A percentile compares a stretch with the other conserved stretches of the same genome.
Evolutionary conservation across 2,329 filamentous ascomycete genomes (phyloP).

Genomic region (Penicillium hesseltinei): DNA sequence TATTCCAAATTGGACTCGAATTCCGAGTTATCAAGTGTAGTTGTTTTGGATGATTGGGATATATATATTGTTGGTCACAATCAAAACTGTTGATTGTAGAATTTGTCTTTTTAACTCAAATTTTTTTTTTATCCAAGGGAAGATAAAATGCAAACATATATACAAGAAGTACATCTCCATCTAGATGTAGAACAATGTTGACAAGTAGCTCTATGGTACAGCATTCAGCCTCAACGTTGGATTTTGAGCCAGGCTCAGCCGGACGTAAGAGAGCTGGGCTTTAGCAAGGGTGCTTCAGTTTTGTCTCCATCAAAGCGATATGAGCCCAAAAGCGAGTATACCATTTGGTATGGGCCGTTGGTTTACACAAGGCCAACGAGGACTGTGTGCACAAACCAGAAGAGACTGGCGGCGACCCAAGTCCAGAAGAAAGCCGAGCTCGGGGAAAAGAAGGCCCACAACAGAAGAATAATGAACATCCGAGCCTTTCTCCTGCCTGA

Average conservation of each 20-base stretch:
- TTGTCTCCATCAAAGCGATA: not conserved
- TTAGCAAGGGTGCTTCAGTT: not conserved
- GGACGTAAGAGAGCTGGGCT: not conserved
- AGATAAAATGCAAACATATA: not conserved
- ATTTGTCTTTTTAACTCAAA: too few relatives aligned
- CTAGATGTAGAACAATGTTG: not conserved
- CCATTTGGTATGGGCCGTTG: not conserved
- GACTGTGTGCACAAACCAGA: not conserved
- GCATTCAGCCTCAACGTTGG: not conserved
- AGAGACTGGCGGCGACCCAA: not conserved
- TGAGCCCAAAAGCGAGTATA: not conserved
- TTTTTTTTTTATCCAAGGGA: too few relatives aligned
- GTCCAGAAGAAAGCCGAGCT: not conserved
- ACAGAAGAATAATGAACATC: not conserved
- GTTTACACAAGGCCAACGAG: not conserved
- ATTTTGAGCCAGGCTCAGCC: not conserved
- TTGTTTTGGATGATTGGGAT: not conserved
- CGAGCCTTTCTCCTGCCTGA: too few relatives aligned
- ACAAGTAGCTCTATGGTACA: not conserved
- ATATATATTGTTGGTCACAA: not conserved
- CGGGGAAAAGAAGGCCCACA: not conserved
- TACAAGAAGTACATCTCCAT: not conserved
- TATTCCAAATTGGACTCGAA: not conserved
- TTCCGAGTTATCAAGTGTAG: not conserved
- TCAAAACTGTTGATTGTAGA: too few relatives aligned